phyloP scores from a whole-genome alignment of 257 asterid species.

The Osmanthus fragrans region DNA sequence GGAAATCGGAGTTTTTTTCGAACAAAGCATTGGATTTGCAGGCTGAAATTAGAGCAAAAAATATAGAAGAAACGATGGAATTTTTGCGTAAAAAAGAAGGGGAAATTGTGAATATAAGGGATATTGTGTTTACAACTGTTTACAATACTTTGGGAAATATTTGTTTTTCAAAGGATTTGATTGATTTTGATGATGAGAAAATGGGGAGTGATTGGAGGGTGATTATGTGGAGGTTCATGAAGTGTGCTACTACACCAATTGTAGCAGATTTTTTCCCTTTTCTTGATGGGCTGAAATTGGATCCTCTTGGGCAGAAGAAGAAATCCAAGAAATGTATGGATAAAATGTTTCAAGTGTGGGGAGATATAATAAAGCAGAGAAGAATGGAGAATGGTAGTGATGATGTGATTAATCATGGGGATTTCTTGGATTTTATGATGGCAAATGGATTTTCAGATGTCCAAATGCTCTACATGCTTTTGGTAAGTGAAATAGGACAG shows the following conservation, averaged over 20 bases:
- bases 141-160: slow-evolving; percentile 31
- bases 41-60: slow-evolving; percentile 29
- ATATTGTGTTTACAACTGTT: slow-evolving; percentile 29
- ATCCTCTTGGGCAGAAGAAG: slow-evolving; percentile 18
- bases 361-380: slow-evolving; percentile 29
- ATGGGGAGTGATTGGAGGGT: slow-evolving; percentile 31
- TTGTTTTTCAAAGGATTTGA: slow-evolving; percentile 40
- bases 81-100: slow-evolving; percentile 33
- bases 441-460: slow-evolving; percentile 27
- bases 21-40: slow-evolving; percentile 29
- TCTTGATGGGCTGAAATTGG: slow-evolving; percentile 24
- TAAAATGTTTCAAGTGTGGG: slow-evolving; percentile 35
- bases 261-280: slow-evolving; percentile 40
- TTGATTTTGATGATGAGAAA: slow-evolving; percentile 30
- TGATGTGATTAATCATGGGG: slow-evolving; percentile 11
- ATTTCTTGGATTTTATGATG: slow-evolving; percentile 44
- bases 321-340: slow-evolving; percentile 28
- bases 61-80: slow-evolving; percentile 32
- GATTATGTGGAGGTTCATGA: slow-evolving; percentile 47
- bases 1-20: slow-evolving; percentile 41
- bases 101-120: slow-evolving; percentile 26
- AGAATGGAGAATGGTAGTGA: slow-evolving; percentile 1
- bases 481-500: slow-evolving; percentile 24
- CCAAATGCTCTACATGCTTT: slow-evolving; percentile 44
- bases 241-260: slow-evolving; percentile 40